Base-by-base conservation (phyloP, 495 filamentous ascomycete species). In the Zalerion maritima region DNA sequence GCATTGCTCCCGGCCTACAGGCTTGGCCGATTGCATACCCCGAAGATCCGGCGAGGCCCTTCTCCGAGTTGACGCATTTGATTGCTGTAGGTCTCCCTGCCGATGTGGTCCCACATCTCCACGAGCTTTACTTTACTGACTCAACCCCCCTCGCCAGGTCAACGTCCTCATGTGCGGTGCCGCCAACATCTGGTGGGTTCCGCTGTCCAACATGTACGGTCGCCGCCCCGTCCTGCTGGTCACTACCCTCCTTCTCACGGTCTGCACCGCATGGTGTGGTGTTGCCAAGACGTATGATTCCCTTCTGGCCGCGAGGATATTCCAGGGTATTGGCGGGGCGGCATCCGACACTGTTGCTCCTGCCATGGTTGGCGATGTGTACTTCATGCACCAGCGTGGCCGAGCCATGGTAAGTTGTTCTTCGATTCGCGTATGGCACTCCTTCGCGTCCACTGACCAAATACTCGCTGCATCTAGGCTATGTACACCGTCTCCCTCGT, bases 161-260 rank as follows among this genome's bases (percentile, higher is more conserved):
- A 53, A 53, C 24, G 35, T 50, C 1, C 34, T 53, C 0, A 6
- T 44, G 1, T 14, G 50, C 2, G 49, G 47, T 1, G 21, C 50
- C 4, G 39, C 46, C 1, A 53, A 53, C 21, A 38, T 47, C 26
- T 52, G 69, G 31, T 68, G 66, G 60, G 60, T 62, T n/a, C 69
- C 69, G 0, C 29, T 73, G n/a, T 63, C 68, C 4, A 67, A 68
- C 31, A 50, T 65, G 6, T 73, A 50, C 31, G 68, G 69, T 3
- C 56, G 66, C n/a, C 60, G 68, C 2, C 63, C 61, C 4, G 52
- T 69, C 18, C 59, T 68, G 18, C 46, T 73, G 5, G 20, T 68
- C 4, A 69, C 65, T 4, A 42, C 59, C 1, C 30, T 65, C 6
- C 45, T 53, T 21, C 55, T 59, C 36, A 38, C 58, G 1, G 44